Conservation (phyloP, 208 protist genomes). For the Trypanosoma brucei region DNA sequence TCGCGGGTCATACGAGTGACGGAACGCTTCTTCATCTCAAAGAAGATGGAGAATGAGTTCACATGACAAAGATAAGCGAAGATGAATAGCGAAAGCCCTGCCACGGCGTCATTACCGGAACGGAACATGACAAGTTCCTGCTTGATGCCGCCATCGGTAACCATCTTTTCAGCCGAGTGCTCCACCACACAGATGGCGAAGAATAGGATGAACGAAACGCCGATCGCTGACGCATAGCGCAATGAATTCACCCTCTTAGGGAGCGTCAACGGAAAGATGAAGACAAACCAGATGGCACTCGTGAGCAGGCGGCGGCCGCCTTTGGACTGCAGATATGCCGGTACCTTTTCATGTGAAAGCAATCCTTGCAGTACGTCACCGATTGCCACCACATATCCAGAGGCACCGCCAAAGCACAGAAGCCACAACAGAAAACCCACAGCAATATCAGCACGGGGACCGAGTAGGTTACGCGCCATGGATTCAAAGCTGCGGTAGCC, state of each 20-base stretch:
- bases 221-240: constrained; percentile 58
- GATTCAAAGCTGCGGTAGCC: neutral
- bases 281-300: constrained; percentile 39
- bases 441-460: neutral
- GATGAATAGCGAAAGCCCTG: constrained; percentile 1
- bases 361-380: neutral
- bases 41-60: constrained; percentile 1
- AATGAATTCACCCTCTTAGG: constrained; percentile 68
- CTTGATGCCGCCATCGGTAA: constrained; percentile 26
- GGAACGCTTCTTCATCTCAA: constrained; percentile 32
- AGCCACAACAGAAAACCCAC: constrained; percentile 4
- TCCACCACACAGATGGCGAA: constrained; percentile 43
- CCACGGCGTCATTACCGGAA: constrained; percentile 11
- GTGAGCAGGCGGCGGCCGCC: constrained; percentile 25
- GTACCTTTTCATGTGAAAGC: neutral
- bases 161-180: constrained; percentile 7
- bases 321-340: neutral
- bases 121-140: constrained; percentile 37
- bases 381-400: neutral
- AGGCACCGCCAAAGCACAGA: neutral
- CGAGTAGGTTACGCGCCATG: neutral
- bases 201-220: constrained; percentile 26
- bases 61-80: constrained; percentile 3
- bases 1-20: constrained; percentile 39
- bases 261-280: constrained; percentile 60